Conservation (phyloP, 2,329 filamentous ascomycete genomes). For the Seiridium unicorne region DNA sequence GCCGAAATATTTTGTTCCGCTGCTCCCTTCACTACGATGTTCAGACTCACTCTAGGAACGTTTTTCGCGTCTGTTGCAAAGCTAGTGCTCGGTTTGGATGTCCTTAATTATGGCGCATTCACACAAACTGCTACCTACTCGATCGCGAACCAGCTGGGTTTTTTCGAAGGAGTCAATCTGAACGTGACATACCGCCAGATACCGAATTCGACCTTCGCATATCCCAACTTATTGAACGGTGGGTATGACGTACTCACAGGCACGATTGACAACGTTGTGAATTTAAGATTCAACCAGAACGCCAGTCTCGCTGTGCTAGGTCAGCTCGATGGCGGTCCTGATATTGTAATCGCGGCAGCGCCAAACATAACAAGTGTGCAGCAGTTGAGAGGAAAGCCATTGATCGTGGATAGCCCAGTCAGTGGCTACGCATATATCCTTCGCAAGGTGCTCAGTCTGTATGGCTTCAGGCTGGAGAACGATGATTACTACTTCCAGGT, state of each 20-base stretch:
- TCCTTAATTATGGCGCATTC: neutral
- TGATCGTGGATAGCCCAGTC: neutral
- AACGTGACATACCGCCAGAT: neutral
- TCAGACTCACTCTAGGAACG: neutral
- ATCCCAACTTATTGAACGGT: neutral
- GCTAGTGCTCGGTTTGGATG: neutral
- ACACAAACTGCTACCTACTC: neutral
- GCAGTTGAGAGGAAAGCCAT: neutral
- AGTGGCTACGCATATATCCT: slow-evolving; percentile 1
- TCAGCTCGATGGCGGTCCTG: neutral
- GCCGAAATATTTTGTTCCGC: too few species aligned
- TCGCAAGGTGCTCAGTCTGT: neutral
- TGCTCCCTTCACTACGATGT: neutral
- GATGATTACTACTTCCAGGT: neutral
- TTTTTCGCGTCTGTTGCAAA: neutral
- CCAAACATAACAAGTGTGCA: neutral
- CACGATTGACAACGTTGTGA: slow-evolving; percentile 2
- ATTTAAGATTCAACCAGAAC: slow-evolving; percentile 1
- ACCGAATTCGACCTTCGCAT: slow-evolving; percentile 2
- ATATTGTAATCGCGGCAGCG: neutral
- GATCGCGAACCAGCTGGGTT: slow-evolving; percentile 3
- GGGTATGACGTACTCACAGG: slow-evolving; percentile 2
- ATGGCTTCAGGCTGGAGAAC: neutral
- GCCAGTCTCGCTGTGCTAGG: neutral
- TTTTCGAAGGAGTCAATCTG: neutral